Conservation (phyloP, 768 basidiomycete genomes). For the Agaricus bisporus region DNA sequence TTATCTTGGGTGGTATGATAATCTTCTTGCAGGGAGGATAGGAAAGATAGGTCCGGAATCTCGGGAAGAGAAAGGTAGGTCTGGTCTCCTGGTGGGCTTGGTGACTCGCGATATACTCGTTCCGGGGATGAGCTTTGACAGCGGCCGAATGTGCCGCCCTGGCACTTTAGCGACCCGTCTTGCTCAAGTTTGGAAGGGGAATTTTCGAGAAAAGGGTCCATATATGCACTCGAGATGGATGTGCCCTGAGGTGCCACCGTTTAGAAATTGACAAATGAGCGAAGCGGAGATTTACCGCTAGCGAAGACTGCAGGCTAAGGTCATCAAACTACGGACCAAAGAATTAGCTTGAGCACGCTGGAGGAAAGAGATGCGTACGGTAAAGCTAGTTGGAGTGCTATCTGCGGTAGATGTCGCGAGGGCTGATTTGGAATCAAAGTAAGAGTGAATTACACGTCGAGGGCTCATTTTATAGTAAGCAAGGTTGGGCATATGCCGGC, state of each 20-base stretch:
- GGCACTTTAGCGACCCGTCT: not conserved
- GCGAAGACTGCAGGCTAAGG: slow-evolving; percentile 5
- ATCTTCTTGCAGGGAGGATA: slow-evolving; percentile 1
- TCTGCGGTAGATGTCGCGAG: not conserved
- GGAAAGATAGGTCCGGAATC: slow-evolving; percentile 4
- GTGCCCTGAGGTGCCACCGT: not conserved
- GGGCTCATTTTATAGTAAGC: not conserved
- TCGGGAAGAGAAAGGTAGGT: slow-evolving; percentile 5
- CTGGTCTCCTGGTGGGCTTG: not conserved
- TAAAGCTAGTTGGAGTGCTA: not conserved
- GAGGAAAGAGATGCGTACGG: not conserved
- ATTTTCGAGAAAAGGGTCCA: not conserved
- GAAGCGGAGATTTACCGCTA: not conserved
- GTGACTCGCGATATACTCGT: not conserved
- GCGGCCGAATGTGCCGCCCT: not conserved
- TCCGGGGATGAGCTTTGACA: not conserved
- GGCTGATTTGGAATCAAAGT: not conserved
- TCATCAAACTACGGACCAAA: not conserved
- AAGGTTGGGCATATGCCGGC: not conserved
- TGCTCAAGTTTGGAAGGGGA: not conserved
- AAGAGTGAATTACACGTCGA: not conserved
- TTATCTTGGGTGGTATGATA: not conserved
- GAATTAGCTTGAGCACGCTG: not conserved
- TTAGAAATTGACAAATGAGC: not conserved
- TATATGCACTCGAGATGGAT: slow-evolving; percentile 9